Base-by-base conservation (phyloP, 805 yeast genomes). In the Saturnispora kantuleensis region DNA sequence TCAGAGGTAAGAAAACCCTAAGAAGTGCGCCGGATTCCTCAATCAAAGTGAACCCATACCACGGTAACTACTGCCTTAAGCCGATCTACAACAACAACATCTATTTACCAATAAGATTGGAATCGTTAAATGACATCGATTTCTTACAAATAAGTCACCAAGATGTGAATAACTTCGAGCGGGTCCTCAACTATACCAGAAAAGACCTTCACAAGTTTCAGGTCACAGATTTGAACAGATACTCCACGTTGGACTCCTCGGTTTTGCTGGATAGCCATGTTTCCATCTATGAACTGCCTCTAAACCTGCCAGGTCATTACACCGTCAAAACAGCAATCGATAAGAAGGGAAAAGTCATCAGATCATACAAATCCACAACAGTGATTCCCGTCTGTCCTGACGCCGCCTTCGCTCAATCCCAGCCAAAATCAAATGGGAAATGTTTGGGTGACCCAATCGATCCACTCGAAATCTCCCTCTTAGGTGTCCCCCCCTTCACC, bases 1-100 rank as follows among this genome's bases (percentile, higher is more conserved):
- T 89, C 59, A 82, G 77, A 55, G 98, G 98, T 37, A 79, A 78
- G 36, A 84, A 85, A 56, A 84, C 89, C 1, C 81, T 93, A 49
- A 84, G 89, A 56, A 84, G 84, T 49, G 67, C 93, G 31, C 97
- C 98, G 0, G 97, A 90, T 62, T 83, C 94, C 37, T 81, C 94
- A 0, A 96, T 94, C 4, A 69, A 71, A 55, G 65, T 93, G 53
- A 87, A 89, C 51, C 96, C 96, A 3, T 74, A 77, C 53, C 75
- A 70, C 41, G 77, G 74, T 28, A 69, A 76, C 4, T 74, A 73
- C 48, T 93, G 98, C 64, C 52, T 83, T 37, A 73, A 74, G 13
- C 51, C 57, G 11, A 44, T 46, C 8, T 56, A 48, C 55, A 59
- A 41, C 56, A 54, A 59, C 31, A 55, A 59, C 11, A 49, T 73